A percentile compares a stretch with the other conserved stretches of the same genome.
Conservation (phyloP, 306 rosid genomes). For the Calophaca sinica region DNA sequence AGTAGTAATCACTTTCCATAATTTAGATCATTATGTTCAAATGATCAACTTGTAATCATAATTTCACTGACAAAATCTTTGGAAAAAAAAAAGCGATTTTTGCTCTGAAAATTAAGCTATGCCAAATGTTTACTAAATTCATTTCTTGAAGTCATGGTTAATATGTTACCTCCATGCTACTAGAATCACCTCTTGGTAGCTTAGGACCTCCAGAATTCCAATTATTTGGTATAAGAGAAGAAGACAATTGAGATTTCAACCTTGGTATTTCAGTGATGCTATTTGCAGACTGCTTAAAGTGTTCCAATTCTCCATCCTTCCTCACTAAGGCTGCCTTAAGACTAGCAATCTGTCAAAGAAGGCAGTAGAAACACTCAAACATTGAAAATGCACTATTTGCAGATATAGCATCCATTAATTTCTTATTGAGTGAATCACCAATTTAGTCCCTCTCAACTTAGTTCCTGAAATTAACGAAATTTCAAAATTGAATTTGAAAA, state of each 20-base stretch:
- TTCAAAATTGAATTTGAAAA: too few relatives aligned
- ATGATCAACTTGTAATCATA: not conserved
- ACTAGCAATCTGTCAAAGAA: conserved; percentile 65
- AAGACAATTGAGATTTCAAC: conserved; percentile 56
- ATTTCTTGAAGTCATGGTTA: conserved; percentile 6
- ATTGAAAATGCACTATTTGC: not conserved
- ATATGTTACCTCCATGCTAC: conserved; percentile 60
- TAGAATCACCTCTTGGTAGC: conserved; percentile 64
- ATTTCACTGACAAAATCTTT: too few relatives aligned
- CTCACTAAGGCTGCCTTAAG: conserved; percentile 72
- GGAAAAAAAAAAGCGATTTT: too few relatives aligned
- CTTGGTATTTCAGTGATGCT: conserved; percentile 54
- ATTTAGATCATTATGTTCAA: conserved; percentile 12
- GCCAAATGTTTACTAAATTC: conserved; percentile 8
- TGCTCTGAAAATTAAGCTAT: conserved; percentile 3
- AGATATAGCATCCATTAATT: conserved; percentile 16
- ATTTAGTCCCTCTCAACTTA: too few relatives aligned
- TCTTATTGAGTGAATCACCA: not conserved
- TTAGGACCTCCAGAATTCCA: conserved; percentile 51
- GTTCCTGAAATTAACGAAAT: too few relatives aligned
- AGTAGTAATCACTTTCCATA: not conserved
- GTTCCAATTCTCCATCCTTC: conserved; percentile 69
- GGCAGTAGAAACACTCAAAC: conserved; percentile 15
- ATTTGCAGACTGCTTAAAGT: conserved; percentile 47
- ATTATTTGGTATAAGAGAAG: conserved; percentile 53